Conservation (phyloP, 2,329 filamentous ascomycete species). For the Raffaelea ambrosiae region DNA sequence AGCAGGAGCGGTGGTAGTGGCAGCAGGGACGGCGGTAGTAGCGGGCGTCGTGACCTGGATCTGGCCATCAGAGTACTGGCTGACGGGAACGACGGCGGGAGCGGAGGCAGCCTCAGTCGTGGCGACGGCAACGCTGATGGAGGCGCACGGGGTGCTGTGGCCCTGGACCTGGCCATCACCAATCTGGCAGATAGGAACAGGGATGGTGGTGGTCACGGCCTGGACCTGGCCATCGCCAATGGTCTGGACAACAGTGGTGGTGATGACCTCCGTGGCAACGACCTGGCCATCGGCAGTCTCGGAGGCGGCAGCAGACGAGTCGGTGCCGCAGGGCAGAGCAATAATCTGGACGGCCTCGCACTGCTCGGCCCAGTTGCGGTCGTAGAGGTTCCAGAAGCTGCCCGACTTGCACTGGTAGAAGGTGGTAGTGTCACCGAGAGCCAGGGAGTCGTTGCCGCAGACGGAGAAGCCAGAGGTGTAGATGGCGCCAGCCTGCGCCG, state of each 20-base stretch:
- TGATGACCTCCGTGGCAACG: constrained; percentile 36
- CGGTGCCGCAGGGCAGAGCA: constrained; percentile 36
- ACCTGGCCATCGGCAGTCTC: constrained; percentile 26
- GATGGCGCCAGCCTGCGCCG: constrained; percentile 63
- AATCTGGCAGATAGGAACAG: constrained; percentile 43
- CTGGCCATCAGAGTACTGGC: constrained; percentile 39
- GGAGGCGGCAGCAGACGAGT: constrained; percentile 8
- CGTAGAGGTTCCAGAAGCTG: constrained; percentile 78
- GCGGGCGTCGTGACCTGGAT: constrained; percentile 30
- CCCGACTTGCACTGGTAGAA: constrained; percentile 72
- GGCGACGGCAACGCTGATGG: constrained; percentile 16
- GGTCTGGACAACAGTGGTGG: constrained; percentile 41
- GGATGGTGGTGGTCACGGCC: constrained; percentile 33
- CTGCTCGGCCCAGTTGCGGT: constrained; percentile 58
- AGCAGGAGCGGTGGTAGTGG: constrained; percentile 10
- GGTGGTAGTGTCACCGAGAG: constrained; percentile 55
- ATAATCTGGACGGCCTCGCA: constrained; percentile 54
- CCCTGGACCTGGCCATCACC: constrained; percentile 42
- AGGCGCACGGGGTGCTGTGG: constrained; percentile 35
- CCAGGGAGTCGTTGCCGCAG: constrained; percentile 60
- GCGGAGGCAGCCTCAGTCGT: constrained; percentile 18
- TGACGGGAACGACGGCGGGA: constrained; percentile 24
- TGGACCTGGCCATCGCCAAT: constrained; percentile 41
- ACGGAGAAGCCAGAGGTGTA: constrained; percentile 68
- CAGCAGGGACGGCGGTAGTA: constrained; percentile 12